Evolutionary conservation across 495 filamentous ascomycete species (phyloP).

Genomic region (Penicillium canescens): DNA sequence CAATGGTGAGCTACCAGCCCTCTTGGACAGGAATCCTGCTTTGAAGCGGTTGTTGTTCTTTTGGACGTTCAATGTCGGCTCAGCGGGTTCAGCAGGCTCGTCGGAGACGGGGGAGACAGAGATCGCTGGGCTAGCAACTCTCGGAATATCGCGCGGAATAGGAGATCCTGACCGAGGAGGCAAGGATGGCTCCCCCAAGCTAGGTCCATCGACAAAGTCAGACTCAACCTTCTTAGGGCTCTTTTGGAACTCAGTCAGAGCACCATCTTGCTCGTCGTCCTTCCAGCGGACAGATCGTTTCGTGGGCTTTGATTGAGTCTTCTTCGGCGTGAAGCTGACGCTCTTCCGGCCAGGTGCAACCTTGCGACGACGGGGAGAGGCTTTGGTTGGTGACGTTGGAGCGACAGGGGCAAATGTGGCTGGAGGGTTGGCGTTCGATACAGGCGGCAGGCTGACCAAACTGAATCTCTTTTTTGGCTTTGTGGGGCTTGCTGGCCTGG

Average conservation of each 20-base stretch:
- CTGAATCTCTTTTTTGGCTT: constrained; percentile 71
- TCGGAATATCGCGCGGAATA: constrained; percentile 45
- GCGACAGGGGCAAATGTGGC: constrained; percentile 40
- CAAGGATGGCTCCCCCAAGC: constrained; percentile 47
- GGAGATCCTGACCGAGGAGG: constrained; percentile 42
- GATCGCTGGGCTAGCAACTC: constrained; percentile 31
- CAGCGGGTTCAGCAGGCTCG: constrained; percentile 17
- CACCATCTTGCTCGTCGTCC: constrained; percentile 83
- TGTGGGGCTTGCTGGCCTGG: constrained; percentile 62
- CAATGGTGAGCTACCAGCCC: constrained; percentile 61
- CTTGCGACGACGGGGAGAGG: constrained; percentile 80
- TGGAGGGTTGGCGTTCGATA: constrained; percentile 26
- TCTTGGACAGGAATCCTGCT: constrained; percentile 85
- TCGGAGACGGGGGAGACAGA: constrained; percentile 32
- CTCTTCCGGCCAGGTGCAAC: constrained; percentile 69
- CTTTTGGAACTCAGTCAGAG: constrained; percentile 84
- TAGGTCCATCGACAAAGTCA: constrained; percentile 45
- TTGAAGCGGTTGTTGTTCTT: constrained; percentile 82
- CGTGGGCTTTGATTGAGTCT: constrained; percentile 57
- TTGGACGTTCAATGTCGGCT: constrained; percentile 36
- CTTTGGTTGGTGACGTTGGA: constrained; percentile 58
- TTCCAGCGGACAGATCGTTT: constrained; percentile 90
- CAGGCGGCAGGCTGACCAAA: constrained; percentile 37
- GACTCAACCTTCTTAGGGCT: constrained; percentile 65
- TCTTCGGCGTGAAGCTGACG: constrained; percentile 82